A percentile compares a stretch with the other conserved stretches of the same genome.
Conservation (phyloP, 73 alveolate species). For the Blepharisma stoltei region DNA sequence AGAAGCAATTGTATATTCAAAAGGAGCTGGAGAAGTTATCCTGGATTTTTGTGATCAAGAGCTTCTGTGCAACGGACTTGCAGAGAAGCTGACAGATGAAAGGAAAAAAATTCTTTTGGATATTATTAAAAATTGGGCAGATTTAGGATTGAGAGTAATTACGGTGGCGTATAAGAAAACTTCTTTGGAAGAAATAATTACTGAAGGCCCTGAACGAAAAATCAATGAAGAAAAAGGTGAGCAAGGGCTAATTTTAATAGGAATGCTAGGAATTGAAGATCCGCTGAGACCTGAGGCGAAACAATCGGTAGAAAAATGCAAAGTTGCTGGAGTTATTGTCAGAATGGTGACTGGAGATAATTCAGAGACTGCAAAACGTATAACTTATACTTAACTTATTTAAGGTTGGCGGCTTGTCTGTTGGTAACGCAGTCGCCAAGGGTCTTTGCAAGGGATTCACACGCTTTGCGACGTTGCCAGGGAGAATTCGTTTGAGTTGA, state of each 20-base stretch:
- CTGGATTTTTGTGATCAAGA: slow-evolving; percentile 57
- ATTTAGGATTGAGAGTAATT: slow-evolving; percentile 68
- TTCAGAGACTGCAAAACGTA: slow-evolving; percentile 67
- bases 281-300: slow-evolving; percentile 80
- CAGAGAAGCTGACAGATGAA: slow-evolving; percentile 42
- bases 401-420: too few species aligned
- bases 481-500: too few species aligned
- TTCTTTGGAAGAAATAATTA: slow-evolving; percentile 26
- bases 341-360: slow-evolving; percentile 98
- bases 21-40: slow-evolving; percentile 90
- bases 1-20: slow-evolving; percentile 62
- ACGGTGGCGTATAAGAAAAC: slow-evolving; percentile 48
- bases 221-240: slow-evolving; percentile 47
- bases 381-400: too few species aligned
- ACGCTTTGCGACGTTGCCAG: too few species aligned
- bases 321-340: slow-evolving; percentile 83
- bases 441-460: too few species aligned
- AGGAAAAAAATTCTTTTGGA: slow-evolving; percentile 44
- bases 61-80: slow-evolving; percentile 59
- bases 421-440: too few species aligned
- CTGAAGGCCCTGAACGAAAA: slow-evolving; percentile 50
- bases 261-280: slow-evolving; percentile 84
- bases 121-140: slow-evolving; percentile 61
- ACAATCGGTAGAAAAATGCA: slow-evolving; percentile 76
- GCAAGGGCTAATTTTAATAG: slow-evolving; percentile 48